Conservation (phyloP, 139 green algal species). For the Micractinium sp. region DNA sequence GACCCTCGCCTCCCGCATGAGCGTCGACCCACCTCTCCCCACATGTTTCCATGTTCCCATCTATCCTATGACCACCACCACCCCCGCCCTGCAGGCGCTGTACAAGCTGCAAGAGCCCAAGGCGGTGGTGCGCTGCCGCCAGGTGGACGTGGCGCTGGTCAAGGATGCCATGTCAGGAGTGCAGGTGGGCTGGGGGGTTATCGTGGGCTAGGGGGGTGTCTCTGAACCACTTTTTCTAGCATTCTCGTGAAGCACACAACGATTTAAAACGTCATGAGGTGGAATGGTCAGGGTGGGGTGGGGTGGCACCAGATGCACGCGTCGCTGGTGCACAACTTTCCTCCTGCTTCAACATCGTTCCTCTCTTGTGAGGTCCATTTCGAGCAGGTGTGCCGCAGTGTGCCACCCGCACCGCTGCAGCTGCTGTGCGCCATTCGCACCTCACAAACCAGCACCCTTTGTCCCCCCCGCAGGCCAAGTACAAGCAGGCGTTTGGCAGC, state of each 20-base stretch:
- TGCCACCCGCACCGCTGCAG: too few relatives aligned
- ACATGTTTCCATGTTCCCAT: background rate
- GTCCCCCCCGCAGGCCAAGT: slow-evolving; percentile 30
- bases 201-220: too few relatives aligned
- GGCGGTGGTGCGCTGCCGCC: slow-evolving; percentile 70
- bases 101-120: slow-evolving; percentile 77
- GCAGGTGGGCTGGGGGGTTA: slow-evolving; percentile 2
- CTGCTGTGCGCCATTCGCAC: background rate
- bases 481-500: slow-evolving; percentile 45
- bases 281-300: too few relatives aligned
- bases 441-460: background rate
- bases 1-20: too few relatives aligned
- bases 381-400: background rate
- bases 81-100: slow-evolving; percentile 66
- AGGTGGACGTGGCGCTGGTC: slow-evolving; percentile 77
- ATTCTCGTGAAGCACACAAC: too few relatives aligned
- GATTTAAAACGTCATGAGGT: too few relatives aligned
- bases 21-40: too few relatives aligned
- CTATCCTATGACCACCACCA: background rate
- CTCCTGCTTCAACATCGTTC: too few relatives aligned
- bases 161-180: slow-evolving; percentile 67
- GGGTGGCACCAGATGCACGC: slow-evolving; percentile 70
- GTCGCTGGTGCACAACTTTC: slow-evolving; percentile 64
- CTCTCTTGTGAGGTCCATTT: too few relatives aligned
- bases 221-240: too few relatives aligned